Evolutionary conservation across 495 filamentous ascomycete genomes (phyloP).

Genomic region (Annulohypoxylon maeteangense): DNA sequence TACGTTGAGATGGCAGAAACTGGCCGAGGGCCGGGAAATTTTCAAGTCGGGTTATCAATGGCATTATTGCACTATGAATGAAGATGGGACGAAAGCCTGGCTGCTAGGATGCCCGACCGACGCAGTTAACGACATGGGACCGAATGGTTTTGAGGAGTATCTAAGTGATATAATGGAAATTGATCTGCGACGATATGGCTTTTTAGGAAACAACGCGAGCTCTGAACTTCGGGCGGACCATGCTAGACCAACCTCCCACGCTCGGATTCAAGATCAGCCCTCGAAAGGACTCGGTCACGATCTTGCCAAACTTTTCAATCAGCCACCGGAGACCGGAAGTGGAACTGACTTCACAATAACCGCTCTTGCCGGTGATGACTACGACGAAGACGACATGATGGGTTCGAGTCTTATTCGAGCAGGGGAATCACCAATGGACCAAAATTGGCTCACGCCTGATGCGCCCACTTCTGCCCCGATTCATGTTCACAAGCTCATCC

Average conservation of each 20-base stretch:
- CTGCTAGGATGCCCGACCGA: slow-evolving; percentile 91
- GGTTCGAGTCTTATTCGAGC: slow-evolving; percentile 57
- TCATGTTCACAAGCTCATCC: slow-evolving; percentile 90
- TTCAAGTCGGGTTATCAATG: slow-evolving; percentile 89
- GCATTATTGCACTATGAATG: slow-evolving; percentile 96
- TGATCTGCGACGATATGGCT: slow-evolving; percentile 83
- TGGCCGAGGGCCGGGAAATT: slow-evolving; percentile 92
- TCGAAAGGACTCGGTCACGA: slow-evolving; percentile 81
- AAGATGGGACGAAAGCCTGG: slow-evolving; percentile 95
- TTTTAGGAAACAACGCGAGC: slow-evolving; percentile 80
- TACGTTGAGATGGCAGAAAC: slow-evolving; percentile 88
- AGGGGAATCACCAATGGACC: slow-evolving; percentile 55
- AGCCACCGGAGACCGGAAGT: slow-evolving; percentile 78
- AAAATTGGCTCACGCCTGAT: slow-evolving; percentile 70
- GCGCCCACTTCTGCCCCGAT: slow-evolving; percentile 83
- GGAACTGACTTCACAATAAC: slow-evolving; percentile 89
- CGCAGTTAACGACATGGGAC: slow-evolving; percentile 61
- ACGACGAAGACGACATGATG: slow-evolving; percentile 70
- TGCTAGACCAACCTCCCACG: slow-evolving; percentile 59
- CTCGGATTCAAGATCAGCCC: slow-evolving; percentile 55
- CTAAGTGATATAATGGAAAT: slow-evolving; percentile 93
- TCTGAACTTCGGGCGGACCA: slow-evolving; percentile 68
- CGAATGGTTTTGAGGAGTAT: slow-evolving; percentile 78
- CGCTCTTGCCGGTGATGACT: slow-evolving; percentile 72
- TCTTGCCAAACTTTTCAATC: slow-evolving; percentile 84